Base-by-base conservation (phyloP, 1,139 yeast genomes). In the Kluyveromyces sp. region DNA sequence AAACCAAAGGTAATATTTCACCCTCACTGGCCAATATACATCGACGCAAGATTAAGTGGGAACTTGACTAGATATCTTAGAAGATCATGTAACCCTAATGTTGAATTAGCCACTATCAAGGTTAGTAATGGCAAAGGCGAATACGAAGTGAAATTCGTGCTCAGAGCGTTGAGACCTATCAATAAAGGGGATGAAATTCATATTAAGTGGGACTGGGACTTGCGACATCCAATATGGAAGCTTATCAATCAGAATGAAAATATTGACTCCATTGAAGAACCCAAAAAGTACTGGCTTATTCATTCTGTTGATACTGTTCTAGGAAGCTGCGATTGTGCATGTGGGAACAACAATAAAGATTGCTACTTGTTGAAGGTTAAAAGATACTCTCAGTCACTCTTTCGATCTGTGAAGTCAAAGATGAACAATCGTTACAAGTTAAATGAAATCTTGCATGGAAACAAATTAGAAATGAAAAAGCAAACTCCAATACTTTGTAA, bases 141-240 rank as follows among this genome's bases (percentile, higher is more conserved):
- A 27, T 64, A 64, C 29, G 65, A 68, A 4, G 71, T 86, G 37
- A 74, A 73, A 48, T 81, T 86, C 60, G 69, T 79, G 7, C 74
- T 86, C 4, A 73, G 72, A 38, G 79, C 96, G 0, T 63, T 75
- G 1, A 75, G 72, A 45, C 76, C 77, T 3, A 77, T 90, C 26
- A 70, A 70, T 45, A 57, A 70, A 10, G 88, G 81, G 37, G 74
- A 78, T 37, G 97, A 90, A 62, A 67, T 90, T 34, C 75, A 94
- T 1, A 67, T 87, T 27, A 78, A 78, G 1, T 90, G 97, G 97
- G 87, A 83, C 52, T 90, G 96, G 96, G 96, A 89, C 60, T 60
- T 66, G 4, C 56, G 67, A 8, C 96, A 89, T 61, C 96, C 97
- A 2, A 84, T 87, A 35, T 68, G 70, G 48, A 73, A 73, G 53